phyloP scores from a whole-genome alignment of 257 asterid genomes.

The Solanum lycopersicoides region DNA sequence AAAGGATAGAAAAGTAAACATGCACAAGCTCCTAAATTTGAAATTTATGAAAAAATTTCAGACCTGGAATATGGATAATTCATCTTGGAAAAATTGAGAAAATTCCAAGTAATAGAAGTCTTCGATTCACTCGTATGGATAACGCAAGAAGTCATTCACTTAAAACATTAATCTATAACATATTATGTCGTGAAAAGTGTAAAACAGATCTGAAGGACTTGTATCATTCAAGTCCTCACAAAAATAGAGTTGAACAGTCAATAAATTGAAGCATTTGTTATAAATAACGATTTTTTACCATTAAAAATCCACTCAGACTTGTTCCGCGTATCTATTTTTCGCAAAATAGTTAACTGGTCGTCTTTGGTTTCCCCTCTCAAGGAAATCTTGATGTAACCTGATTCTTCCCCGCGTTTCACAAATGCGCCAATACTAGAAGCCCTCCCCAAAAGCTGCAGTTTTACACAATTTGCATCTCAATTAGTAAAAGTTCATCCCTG shows the following conservation, averaged over 20 bases:
- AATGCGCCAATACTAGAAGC: slow-evolving; percentile 82
- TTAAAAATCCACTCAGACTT: slow-evolving; percentile 90
- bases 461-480: slow-evolving; percentile 3
- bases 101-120: background rate
- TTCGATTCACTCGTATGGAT: background rate
- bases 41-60: background rate
- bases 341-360: slow-evolving; percentile 42
- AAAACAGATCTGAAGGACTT: background rate
- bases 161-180: background rate
- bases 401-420: slow-evolving; percentile 93
- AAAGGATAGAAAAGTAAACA: background rate
- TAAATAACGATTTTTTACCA: slow-evolving; percentile 36
- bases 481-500: slow-evolving; percentile 1
- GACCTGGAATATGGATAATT: background rate
- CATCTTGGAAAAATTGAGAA: background rate
- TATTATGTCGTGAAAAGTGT: background rate
- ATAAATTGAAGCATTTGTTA: background rate
- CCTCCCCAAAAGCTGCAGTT: slow-evolving; percentile 81
- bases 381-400: slow-evolving; percentile 60
- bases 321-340: slow-evolving; percentile 63
- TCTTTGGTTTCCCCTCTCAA: slow-evolving; percentile 58
- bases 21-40: background rate
- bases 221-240: background rate
- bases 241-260: background rate
- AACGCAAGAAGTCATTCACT: background rate